Evolutionary conservation across 1,284 basidiomycete species (phyloP), one percentile per base, ranked within the genome.

Genomic region (Sporisorium sorghi): DNA sequence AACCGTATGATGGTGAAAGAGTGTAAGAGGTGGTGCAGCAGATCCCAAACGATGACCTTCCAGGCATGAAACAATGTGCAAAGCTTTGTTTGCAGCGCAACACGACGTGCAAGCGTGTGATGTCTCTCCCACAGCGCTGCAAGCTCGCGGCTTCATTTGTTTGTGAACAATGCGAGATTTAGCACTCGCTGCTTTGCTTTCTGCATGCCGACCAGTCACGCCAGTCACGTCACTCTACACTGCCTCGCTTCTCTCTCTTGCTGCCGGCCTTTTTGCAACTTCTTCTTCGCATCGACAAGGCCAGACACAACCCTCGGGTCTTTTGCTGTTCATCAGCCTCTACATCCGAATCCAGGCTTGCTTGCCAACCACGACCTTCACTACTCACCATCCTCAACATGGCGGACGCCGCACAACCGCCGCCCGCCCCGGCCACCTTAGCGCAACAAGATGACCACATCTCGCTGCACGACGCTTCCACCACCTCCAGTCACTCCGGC

Each of bases 401-500:
- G 43, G 5, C 43, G 23, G 24, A 44, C 14, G 15, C 24, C 6
- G 24, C 5, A 44, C 43, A 28, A 44, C 2, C 43, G 15, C 14
- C 43, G 21, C 21, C 24, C 23, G 43, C 14, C 24, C 9, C 24
- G 43, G 43, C 24, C 24, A 23, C 7, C 4, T 19, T 10, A n/a
- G n/a, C 37, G 10, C 7, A 17, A 8, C 23, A 28, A 7, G 43
- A 44, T 5, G 43, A 44, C 12, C 43, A 44, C 14, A 26, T 26
- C 23, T 44, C 43, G 24, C 15, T 26, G 6, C 43, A 44, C 7
- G 2, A 28, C 9, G 43, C 24, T 26, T 58, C 58, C 10, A 55
- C 58, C n/a, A 35, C 30, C 8, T 35, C 47, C 19, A 66, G 64
- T 28, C 26, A 49, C 5, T 11, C 15, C 19, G 42, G 47, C 30